phyloP scores from a whole-genome alignment of 129 eudicot species.

The Dittrichia graveolens region DNA sequence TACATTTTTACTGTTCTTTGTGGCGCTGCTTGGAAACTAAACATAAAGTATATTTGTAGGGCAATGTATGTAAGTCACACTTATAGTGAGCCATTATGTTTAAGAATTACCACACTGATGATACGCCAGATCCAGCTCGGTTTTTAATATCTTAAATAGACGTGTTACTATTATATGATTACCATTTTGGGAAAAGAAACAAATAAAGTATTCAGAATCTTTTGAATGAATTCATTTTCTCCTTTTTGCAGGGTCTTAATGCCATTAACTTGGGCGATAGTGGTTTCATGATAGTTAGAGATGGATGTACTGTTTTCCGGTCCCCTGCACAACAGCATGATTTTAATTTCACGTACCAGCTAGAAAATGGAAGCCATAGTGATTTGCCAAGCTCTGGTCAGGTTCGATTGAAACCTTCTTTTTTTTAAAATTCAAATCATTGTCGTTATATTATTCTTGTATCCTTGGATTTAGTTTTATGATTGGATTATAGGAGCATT shows the following conservation, averaged over 20 bases:
- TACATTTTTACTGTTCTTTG: too few relatives aligned
- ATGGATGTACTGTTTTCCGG: conserved; percentile 83
- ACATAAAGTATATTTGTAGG: too few relatives aligned
- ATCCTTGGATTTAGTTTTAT: background rate
- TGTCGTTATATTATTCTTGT: background rate
- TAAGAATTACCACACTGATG: too few relatives aligned
- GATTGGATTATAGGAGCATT: conserved; percentile 6
- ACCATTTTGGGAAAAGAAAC: background rate
- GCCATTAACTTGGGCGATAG: conserved; percentile 93
- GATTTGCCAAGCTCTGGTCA: conserved; percentile 93
- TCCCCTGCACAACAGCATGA: conserved; percentile 93
- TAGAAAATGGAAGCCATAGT: conserved; percentile 76
- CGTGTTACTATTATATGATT: background rate
- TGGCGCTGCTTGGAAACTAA: too few relatives aligned
- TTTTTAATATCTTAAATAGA: too few relatives aligned
- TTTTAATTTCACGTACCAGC: conserved; percentile 87
- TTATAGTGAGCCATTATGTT: too few relatives aligned
- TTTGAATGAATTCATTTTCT: background rate
- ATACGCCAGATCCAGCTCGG: too few relatives aligned
- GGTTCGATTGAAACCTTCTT: conserved; percentile 41
- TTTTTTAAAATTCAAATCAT: background rate
- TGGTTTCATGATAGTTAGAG: conserved; percentile 90
- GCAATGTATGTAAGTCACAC: too few relatives aligned
- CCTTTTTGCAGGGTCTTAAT: conserved; percentile 67
- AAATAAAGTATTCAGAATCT: background rate